These are phyloP conservation scores for Pseudoturritis turrita DNA, from an alignment of 345 rosid species.

Conservation along the genomic window DNA sequence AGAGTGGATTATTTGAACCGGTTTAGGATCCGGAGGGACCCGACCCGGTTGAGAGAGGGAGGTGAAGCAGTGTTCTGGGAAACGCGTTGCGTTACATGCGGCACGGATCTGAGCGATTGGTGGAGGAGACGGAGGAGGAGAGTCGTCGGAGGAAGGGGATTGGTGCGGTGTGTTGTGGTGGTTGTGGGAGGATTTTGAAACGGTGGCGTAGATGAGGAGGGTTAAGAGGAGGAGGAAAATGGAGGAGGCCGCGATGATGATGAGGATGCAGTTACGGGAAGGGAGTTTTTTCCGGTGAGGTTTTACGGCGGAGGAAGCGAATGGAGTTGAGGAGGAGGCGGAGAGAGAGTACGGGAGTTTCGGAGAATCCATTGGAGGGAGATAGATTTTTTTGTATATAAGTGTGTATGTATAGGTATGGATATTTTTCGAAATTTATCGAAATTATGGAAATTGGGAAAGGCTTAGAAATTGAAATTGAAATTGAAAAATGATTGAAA, in stretches of 20 bases:
- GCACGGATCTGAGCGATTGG: constrained; percentile 37
- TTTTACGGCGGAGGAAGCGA: constrained; percentile 22
- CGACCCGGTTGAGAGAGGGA: constrained; percentile 34
- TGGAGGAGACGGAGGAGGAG: constrained; percentile 5
- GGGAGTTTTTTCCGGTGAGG: constrained; percentile 17
- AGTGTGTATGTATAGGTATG: not conserved
- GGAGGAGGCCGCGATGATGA: constrained; percentile 24
- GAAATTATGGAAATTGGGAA: not conserved
- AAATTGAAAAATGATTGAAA: not conserved
- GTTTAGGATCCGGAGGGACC: constrained; percentile 49
- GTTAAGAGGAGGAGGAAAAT: constrained; percentile 31
- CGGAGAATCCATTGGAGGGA: constrained; percentile 33
- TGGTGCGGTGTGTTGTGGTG: not conserved
- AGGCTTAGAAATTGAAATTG: not conserved
- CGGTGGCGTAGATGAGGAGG: constrained; percentile 29
- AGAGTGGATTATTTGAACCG: constrained; percentile 55
- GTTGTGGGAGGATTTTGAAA: constrained; percentile 25
- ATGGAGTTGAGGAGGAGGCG: constrained; percentile 29
- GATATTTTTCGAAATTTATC: not conserved
- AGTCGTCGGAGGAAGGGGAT: not conserved
- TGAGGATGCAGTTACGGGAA: constrained; percentile 13
- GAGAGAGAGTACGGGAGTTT: constrained; percentile 31
- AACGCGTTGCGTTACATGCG: constrained; percentile 68
- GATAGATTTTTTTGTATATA: not conserved
- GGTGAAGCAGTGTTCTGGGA: constrained; percentile 42